Evolutionary conservation across 768 basidiomycete species (phyloP).

Genomic region (Amanita molliuscula): DNA sequence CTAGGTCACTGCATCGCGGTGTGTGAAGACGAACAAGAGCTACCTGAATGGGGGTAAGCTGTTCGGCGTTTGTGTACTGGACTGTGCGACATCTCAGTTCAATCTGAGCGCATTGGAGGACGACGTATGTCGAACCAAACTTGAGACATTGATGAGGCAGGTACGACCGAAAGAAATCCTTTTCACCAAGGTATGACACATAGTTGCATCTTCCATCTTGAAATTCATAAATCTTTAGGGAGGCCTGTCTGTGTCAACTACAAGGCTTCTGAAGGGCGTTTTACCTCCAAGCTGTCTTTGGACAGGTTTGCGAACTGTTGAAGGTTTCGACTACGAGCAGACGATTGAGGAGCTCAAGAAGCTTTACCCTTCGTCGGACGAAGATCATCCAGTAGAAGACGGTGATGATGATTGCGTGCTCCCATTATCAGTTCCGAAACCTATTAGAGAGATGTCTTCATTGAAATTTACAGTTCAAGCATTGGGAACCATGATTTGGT

Average conservation of each 20-base stretch:
- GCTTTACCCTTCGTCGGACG: slow-evolving; percentile 44
- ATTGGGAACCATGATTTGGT: slow-evolving; percentile 90
- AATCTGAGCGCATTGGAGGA: slow-evolving; percentile 84
- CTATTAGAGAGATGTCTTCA: slow-evolving; percentile 64
- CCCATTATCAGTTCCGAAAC: slow-evolving; percentile 46
- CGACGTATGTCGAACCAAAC: slow-evolving; percentile 82
- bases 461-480: slow-evolving; percentile 69
- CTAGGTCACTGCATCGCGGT: slow-evolving; percentile 92
- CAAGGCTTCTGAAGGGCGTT: slow-evolving; percentile 69
- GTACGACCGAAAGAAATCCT: slow-evolving; percentile 87
- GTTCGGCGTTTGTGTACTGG: slow-evolving; percentile 87
- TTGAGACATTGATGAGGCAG: slow-evolving; percentile 91
- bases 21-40: slow-evolving; percentile 45
- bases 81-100: slow-evolving; percentile 94
- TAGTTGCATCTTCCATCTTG: background rate
- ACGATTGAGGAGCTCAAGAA: slow-evolving; percentile 58
- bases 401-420: slow-evolving; percentile 30
- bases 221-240: slow-evolving; percentile 38
- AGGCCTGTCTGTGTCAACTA: slow-evolving; percentile 75
- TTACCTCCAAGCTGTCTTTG: slow-evolving; percentile 78
- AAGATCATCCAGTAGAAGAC: slow-evolving; percentile 27
- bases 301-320: slow-evolving; percentile 75
- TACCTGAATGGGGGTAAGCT: slow-evolving; percentile 31
- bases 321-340: slow-evolving; percentile 71
- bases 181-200: slow-evolving; percentile 64